A percentile compares a stretch with the other conserved stretches of the same genome.
phyloP scores from a whole-genome alignment of 805 yeast species.

The Metschnikowia bowlesiae region DNA sequence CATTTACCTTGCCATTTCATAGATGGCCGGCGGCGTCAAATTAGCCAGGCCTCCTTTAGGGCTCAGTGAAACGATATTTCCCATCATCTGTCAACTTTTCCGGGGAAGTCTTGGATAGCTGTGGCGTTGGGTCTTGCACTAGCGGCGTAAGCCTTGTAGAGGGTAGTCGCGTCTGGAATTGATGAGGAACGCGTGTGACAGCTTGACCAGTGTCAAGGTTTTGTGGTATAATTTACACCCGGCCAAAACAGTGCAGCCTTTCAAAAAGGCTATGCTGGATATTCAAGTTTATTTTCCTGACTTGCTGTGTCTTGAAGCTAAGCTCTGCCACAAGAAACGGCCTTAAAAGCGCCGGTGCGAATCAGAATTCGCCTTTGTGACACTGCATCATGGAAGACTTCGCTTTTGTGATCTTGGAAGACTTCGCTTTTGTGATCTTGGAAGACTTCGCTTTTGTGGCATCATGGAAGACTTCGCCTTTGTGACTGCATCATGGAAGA shows the following conservation, averaged over 20 bases:
- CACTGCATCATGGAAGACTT: background rate
- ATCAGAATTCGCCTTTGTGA: too few species aligned
- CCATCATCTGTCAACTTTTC: constrained; percentile 51
- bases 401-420: too few species aligned
- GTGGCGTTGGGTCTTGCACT: constrained; percentile 55
- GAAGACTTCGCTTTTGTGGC: too few species aligned
- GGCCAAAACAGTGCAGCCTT: background rate
- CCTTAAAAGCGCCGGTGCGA: too few species aligned
- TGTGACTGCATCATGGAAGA: too few species aligned
- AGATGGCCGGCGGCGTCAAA: constrained; percentile 45
- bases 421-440: too few species aligned
- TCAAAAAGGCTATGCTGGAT: too few species aligned
- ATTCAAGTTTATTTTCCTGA: background rate
- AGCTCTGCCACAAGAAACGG: background rate
- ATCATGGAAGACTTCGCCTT: too few species aligned
- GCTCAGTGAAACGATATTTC: constrained; percentile 42
- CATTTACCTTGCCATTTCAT: constrained; percentile 48
- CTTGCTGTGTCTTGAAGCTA: background rate
- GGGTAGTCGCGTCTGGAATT: background rate
- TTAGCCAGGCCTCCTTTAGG: constrained; percentile 27
- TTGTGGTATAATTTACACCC: background rate
- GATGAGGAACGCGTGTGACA: constrained; percentile 1
- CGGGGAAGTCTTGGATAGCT: constrained; percentile 37
- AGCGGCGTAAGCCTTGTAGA: constrained; percentile 13
- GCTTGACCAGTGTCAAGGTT: background rate